Evolutionary conservation across 2,329 filamentous ascomycete genomes (phyloP).

Genomic region (Colletotrichum filicis): DNA sequence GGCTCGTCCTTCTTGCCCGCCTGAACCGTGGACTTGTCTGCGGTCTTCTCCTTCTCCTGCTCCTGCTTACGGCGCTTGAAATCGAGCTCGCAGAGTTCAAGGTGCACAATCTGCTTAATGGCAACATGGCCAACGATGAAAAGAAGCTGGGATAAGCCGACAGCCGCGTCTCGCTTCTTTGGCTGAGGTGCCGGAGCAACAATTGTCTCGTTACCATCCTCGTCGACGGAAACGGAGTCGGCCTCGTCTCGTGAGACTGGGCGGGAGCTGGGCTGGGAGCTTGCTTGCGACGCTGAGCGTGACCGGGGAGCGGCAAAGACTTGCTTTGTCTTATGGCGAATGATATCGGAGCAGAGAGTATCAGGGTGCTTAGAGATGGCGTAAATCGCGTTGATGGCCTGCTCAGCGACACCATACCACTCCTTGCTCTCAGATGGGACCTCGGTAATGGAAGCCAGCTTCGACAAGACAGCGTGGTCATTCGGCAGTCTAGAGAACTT

Average conservation of each 20-base stretch:
- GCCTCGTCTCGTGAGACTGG: slow-evolving; percentile 22
- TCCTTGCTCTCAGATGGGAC: slow-evolving; percentile 91
- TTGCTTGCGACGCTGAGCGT: slow-evolving; percentile 40
- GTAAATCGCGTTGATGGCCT: slow-evolving; percentile 96
- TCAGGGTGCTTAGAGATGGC: slow-evolving; percentile 94
- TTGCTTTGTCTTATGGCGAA: slow-evolving; percentile 84
- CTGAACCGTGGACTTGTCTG: slow-evolving; percentile 47
- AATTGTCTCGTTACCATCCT: slow-evolving; percentile 39
- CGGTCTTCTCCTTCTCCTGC: slow-evolving; percentile 74
- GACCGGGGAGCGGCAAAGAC: slow-evolving; percentile 70
- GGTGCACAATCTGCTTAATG: slow-evolving; percentile 98
- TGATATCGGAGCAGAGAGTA: slow-evolving; percentile 88
- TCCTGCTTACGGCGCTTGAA: slow-evolving; percentile 97
- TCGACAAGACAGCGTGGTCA: slow-evolving; percentile 86
- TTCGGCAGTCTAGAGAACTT: slow-evolving; percentile 86
- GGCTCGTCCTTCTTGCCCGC: slow-evolving; percentile 63
- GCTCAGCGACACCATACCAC: slow-evolving; percentile 95
- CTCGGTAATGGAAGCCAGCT: slow-evolving; percentile 86
- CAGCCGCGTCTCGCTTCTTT: slow-evolving; percentile 73
- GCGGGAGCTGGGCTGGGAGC: slow-evolving; percentile 59
- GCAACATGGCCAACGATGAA: slow-evolving; percentile 97
- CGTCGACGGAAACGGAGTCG: slow-evolving; percentile 36
- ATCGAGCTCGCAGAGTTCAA: slow-evolving; percentile 96
- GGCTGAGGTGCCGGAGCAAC: slow-evolving; percentile 48
- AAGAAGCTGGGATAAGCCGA: slow-evolving; percentile 87